Evolutionary conservation across 2,329 filamentous ascomycete species (phyloP), one percentile per base, ranked within the genome.

Genomic region (Ophiostoma populinum): DNA sequence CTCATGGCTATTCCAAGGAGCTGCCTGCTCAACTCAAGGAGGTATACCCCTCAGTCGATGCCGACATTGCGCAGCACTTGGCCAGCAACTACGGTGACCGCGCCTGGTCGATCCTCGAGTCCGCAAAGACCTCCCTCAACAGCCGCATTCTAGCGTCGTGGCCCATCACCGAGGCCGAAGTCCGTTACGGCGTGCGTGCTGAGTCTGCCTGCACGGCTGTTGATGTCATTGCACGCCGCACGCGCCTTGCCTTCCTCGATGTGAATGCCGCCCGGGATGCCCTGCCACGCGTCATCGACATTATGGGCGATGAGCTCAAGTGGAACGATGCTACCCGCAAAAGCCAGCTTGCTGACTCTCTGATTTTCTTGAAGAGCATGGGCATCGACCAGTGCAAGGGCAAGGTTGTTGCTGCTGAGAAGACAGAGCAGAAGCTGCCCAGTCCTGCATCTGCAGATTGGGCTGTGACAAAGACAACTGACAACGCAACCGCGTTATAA

Each of bases 171-270:
- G 39, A 40, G 29, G 39, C 39, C 32, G 87, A 95, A 58, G 68
- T 94, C 26, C 73, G 83, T 37, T 93, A 93, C 52, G 83, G 83
- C 17, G 74, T 92, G 26, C 66, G 75, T 34, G 77, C 92, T 55
- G 87, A 94, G 58, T 92, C 92, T 50, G 87, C 87, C 4, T 81
- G 92, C 55, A 92, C 82, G 3, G 82, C 83, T 2, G 77, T 86
- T 12, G 86, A 94, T 51, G 79, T 94, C 10, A 63, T 94, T 31
- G 86, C 85, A 3, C 70, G 87, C 40, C 68, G 86, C 42, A 94
- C 80, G 26, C 67, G 87, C 38, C 59, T 94, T 37, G 80, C 85
- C 7, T 95, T 94, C 61, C 59, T 94, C 45, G 93, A 93, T 51
- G 85, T 85, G 5, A 82, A 93, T 55, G 86, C 86, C 9, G 78